A percentile compares a stretch with the other conserved stretches of the same genome.
phyloP scores from a whole-genome alignment of 345 rosid species.

The Brassica napus region DNA sequence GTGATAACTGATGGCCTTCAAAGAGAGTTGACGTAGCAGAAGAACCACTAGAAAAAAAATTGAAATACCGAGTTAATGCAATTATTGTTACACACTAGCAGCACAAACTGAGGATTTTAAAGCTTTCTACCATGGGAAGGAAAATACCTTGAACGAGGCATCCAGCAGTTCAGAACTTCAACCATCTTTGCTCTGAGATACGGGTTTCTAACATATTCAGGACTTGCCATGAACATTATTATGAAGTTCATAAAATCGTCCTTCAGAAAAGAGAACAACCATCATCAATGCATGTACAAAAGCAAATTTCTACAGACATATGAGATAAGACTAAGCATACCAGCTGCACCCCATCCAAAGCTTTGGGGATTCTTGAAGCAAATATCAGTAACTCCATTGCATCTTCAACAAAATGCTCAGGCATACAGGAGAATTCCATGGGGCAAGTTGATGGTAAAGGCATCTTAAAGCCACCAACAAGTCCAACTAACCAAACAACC shows the following conservation, averaged over 20 bases:
- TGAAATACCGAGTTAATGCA: neutral
- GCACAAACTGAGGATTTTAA: neutral
- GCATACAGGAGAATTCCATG: slow-evolving; percentile 91
- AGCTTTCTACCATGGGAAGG: slow-evolving; percentile 5
- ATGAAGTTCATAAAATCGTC: slow-evolving; percentile 98
- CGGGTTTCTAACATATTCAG: slow-evolving; percentile 82
- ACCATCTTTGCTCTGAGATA: slow-evolving; percentile 99
- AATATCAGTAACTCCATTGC: slow-evolving; percentile 92
- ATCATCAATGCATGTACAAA: slow-evolving; percentile 9
- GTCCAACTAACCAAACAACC: slow-evolving; percentile 84
- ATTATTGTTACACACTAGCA: slow-evolving; percentile 8
- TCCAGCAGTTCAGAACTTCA: slow-evolving; percentile 98
- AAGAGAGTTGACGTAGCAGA: slow-evolving; percentile 78
- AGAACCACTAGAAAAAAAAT: slow-evolving; percentile 64
- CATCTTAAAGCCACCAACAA: slow-evolving; percentile 96
- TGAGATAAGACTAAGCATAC: slow-evolving; percentile 45
- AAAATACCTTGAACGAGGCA: slow-evolving; percentile 85
- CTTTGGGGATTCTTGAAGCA: slow-evolving; percentile 91
- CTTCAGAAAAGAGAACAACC: slow-evolving; percentile 46
- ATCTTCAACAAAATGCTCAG: slow-evolving; percentile 99
- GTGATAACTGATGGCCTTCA: slow-evolving; percentile 93
- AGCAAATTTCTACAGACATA: neutral
- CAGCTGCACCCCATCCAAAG: slow-evolving; percentile 79
- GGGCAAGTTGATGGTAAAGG: slow-evolving; percentile 84
- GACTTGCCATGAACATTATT: slow-evolving; percentile 98